Base-by-base conservation (phyloP, 164 flowering plant genomes). In the Dillenia suffruticosa region DNA sequence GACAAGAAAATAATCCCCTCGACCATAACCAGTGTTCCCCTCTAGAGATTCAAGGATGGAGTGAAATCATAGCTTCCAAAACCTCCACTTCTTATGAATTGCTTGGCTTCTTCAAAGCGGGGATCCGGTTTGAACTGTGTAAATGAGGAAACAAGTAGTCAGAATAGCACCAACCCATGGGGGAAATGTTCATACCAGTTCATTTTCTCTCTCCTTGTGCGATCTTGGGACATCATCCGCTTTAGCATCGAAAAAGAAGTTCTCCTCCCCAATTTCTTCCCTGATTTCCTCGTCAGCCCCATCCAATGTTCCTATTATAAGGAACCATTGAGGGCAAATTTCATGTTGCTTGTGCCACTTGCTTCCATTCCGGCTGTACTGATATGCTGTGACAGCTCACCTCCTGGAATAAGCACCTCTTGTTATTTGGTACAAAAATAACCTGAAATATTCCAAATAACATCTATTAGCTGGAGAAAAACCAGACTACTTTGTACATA, bases 351-450 rank as follows among this genome's bases (percentile, higher is more conserved):
- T 43, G 99, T 91, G 24, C 99, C 96, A 77, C 97, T 91, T 50
- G 99, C 99, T 66, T 94, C 97, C 99, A 89, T 91, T 51, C 99
- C 99, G 12, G 99, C 97, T 46, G 99, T 94, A 74, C 97, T 91
- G 54, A 94, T 94, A 68, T 94, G 96, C 69, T 94, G 97, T 46
- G 99, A 94, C n/a, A 94, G 80, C 80, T 94, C 99, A 75, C 97
- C 89, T 72, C 97, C 99, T 3, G 99, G 99, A 66, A 91, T 89
- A 59, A 94, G 96, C 70, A 89, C 57, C 77, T 94, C 99, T 91
- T 91, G 81, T 94, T 91, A 66, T 94, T 91, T 62, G 99, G 99
- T 61, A 94, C 93, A 77, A 91, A 94, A 48, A 91, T 81, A 11
- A 94, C 93, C 97, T 91, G 93, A 59, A 82, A 63, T 7, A 48